Evolutionary conservation across 192 early-diverging fungal genomes (phyloP).

Genomic region (Haplosporangium gracile): DNA sequence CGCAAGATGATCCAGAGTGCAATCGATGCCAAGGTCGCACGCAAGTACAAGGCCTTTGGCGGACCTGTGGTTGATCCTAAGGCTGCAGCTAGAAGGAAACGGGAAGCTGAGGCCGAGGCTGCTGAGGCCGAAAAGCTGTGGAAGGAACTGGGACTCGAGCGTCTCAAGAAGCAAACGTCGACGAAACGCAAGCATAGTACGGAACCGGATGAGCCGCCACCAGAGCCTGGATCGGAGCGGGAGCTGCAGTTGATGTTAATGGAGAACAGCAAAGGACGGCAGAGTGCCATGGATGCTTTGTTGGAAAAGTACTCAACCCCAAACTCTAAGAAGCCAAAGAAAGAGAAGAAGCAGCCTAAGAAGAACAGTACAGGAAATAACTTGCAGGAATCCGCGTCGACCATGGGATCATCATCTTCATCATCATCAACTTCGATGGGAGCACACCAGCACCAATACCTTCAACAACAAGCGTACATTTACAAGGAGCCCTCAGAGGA

Average conservation of each 20-base stretch:
- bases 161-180: slow-evolving; percentile 60
- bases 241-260: slow-evolving; percentile 71
- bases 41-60: slow-evolving; percentile 65
- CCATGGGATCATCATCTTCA: neutral
- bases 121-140: slow-evolving; percentile 70
- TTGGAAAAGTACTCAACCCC: slow-evolving; percentile 59
- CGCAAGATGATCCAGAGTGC: slow-evolving; percentile 71
- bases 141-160: slow-evolving; percentile 69
- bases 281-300: slow-evolving; percentile 67
- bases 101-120: slow-evolving; percentile 71
- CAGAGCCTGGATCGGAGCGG: slow-evolving; percentile 54
- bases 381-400: neutral
- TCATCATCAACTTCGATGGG: slow-evolving; percentile 7
- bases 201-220: slow-evolving; percentile 51
- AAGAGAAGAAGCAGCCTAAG: slow-evolving; percentile 28
- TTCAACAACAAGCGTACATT: slow-evolving; percentile 27
- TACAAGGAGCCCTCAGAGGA: slow-evolving; percentile 41
- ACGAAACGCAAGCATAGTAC: slow-evolving; percentile 39
- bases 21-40: slow-evolving; percentile 69
- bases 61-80: slow-evolving; percentile 62
- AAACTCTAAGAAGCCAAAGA: slow-evolving; percentile 22
- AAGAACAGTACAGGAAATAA: slow-evolving; percentile 10
- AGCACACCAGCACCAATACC: slow-evolving; percentile 19
- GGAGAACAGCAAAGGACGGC: slow-evolving; percentile 60
- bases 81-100: slow-evolving; percentile 63